Percentiles rank a stretch among this genome's conserved stretches.
phyloP scores from a whole-genome alignment of 352 stramenopile species.

The Pythium dissimile region DNA sequence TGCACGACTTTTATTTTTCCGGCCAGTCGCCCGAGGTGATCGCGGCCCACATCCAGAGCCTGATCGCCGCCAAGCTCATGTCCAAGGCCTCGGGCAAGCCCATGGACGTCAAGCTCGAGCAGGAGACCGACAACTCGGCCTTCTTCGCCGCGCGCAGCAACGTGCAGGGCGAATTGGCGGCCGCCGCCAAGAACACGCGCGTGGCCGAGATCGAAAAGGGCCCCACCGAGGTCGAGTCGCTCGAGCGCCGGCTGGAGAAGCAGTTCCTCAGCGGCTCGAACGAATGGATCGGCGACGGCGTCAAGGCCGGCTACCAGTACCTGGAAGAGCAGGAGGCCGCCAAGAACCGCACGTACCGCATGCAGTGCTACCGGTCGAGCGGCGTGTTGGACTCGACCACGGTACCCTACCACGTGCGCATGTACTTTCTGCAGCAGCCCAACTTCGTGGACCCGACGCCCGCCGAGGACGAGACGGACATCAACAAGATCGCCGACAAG shows the following conservation, averaged over 20 bases:
- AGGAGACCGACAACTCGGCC: slow-evolving; percentile 62
- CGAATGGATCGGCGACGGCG: slow-evolving; percentile 73
- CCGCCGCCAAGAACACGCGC: slow-evolving; percentile 39
- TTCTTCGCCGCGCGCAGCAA: slow-evolving; percentile 84
- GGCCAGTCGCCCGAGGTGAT: slow-evolving; percentile 61
- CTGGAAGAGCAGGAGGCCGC: slow-evolving; percentile 49
- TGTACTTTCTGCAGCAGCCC: slow-evolving; percentile 82
- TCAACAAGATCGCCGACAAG: slow-evolving; percentile 74
- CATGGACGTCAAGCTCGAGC: slow-evolving; percentile 81
- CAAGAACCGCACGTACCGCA: slow-evolving; percentile 68
- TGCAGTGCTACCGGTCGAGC: slow-evolving; percentile 82
- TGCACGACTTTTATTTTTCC: slow-evolving; percentile 85
- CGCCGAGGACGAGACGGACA: slow-evolving; percentile 61
- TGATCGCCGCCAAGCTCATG: slow-evolving; percentile 82
- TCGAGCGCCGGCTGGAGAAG: slow-evolving; percentile 78
- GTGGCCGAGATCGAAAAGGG: slow-evolving; percentile 45
- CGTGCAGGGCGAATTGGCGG: slow-evolving; percentile 51
- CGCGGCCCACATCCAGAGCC: slow-evolving; percentile 72
- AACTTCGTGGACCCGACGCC: slow-evolving; percentile 58
- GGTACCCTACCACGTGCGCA: slow-evolving; percentile 78
- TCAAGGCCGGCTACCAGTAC: slow-evolving; percentile 77
- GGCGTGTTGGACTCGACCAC: slow-evolving; percentile 68
- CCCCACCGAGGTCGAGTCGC: slow-evolving; percentile 63
- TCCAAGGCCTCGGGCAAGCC: slow-evolving; percentile 66
- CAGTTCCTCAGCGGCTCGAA: slow-evolving; percentile 68